A percentile compares a stretch with the other conserved stretches of the same genome.
phyloP scores from a whole-genome alignment of 345 rosid genomes.

The Brassica rapa region DNA sequence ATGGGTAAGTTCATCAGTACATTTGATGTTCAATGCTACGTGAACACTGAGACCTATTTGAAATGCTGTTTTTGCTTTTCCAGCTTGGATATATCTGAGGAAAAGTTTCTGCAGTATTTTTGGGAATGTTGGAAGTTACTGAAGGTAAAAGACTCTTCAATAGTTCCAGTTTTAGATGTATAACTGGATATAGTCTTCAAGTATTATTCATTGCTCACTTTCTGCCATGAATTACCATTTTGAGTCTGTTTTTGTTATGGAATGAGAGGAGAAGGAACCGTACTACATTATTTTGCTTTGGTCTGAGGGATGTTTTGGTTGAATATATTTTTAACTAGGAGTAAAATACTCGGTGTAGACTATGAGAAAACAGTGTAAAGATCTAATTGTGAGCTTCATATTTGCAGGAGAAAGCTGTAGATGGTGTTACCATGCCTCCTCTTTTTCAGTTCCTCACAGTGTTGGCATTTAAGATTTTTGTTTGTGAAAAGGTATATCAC shows the following conservation, averaged over 20 bases:
- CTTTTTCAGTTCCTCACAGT: conserved; percentile 86
- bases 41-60: conserved; percentile 15
- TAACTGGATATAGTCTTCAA: not conserved
- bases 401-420: conserved; percentile 72
- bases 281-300: not conserved
- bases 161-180: conserved; percentile 8
- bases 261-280: conserved; percentile 8
- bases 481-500: conserved; percentile 61
- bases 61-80: conserved; percentile 26
- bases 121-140: conserved; percentile 85
- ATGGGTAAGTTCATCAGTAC: conserved; percentile 60
- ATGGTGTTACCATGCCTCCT: conserved; percentile 89
- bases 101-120: conserved; percentile 74
- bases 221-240: conserved; percentile 7
- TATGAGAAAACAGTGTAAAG: not conserved
- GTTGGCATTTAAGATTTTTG: conserved; percentile 80
- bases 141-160: conserved; percentile 52
- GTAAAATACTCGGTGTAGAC: not conserved
- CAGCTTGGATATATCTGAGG: conserved; percentile 83
- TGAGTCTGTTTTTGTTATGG: conserved; percentile 18
- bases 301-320: conserved; percentile 2
- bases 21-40: conserved; percentile 14
- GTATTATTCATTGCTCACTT: not conserved
- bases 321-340: conserved; percentile 9
- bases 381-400: conserved; percentile 7